Evolutionary conservation across 805 yeast species (phyloP).

Genomic region (Candida wancherniae): DNA sequence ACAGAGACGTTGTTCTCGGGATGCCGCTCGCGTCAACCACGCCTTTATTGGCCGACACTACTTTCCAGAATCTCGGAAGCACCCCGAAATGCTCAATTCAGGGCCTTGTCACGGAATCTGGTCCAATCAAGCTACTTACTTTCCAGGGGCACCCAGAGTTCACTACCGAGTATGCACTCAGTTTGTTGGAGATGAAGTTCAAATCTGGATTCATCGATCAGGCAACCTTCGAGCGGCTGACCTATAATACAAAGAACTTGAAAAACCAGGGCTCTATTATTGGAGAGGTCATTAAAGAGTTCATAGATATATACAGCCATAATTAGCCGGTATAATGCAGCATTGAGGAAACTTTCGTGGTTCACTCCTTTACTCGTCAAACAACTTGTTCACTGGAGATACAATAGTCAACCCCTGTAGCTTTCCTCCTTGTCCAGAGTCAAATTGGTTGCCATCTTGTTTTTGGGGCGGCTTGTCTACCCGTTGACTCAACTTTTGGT

Average conservation of each 20-base stretch:
- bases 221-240: constrained; percentile 23
- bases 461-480: constrained; percentile 10
- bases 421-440: constrained; percentile 27
- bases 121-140: constrained; percentile 49
- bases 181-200: constrained; percentile 19
- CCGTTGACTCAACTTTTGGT: constrained; percentile 30
- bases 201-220: constrained; percentile 19
- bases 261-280: constrained; percentile 39
- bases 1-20: constrained; percentile 36
- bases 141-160: constrained; percentile 94
- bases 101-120: constrained; percentile 50
- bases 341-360: no score
- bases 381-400: constrained; percentile 24
- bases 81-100: constrained; percentile 57
- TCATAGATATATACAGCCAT: constrained; percentile 20
- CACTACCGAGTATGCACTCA: constrained; percentile 27
- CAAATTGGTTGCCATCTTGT: constrained; percentile 2
- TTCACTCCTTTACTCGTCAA: constrained; percentile 12
- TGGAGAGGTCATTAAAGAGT: constrained; percentile 33
- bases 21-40: constrained; percentile 32
- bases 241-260: constrained; percentile 25
- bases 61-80: constrained; percentile 43
- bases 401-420: constrained; percentile 38
- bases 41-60: constrained; percentile 18
- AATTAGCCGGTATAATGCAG: no score